These are phyloP conservation scores for Wallacemonas collosoma DNA, from an alignment of 208 protist genomes.

Conservation along the genomic window DNA sequence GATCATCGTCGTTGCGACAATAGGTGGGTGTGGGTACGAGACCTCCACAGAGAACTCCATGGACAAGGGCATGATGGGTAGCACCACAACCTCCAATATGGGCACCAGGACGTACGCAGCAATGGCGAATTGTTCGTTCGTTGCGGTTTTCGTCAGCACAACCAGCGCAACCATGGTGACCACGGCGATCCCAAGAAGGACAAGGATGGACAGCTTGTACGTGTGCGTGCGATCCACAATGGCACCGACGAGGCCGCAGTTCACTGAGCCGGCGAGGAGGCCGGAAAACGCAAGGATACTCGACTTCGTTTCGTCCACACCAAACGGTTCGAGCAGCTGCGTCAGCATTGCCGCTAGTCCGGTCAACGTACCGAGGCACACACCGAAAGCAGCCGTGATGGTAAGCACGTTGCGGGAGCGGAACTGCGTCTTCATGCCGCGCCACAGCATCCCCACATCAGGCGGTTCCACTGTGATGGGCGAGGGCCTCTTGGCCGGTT, in stretches of 20 bases:
- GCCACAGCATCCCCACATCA: conserved; percentile 17
- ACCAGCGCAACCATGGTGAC: conserved; percentile 22
- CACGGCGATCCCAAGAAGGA: conserved; percentile 14
- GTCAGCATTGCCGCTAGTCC: conserved; percentile 40
- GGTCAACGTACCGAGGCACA: conserved; percentile 36
- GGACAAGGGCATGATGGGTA: conserved; percentile 47
- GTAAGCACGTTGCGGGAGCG: conserved; percentile 35
- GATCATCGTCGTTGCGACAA: conserved; percentile 37
- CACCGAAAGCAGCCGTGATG: conserved; percentile 40
- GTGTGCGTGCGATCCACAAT: conserved; percentile 33
- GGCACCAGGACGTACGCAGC: conserved; percentile 38
- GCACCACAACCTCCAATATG: conserved; percentile 35
- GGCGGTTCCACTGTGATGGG: conserved; percentile 24
- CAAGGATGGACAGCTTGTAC: conserved; percentile 37
- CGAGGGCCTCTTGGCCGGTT: conserved; percentile 35
- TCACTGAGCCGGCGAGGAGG: conserved; percentile 38
- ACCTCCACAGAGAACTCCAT: conserved; percentile 67
- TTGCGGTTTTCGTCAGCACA: conserved; percentile 21
- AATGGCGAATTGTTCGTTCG: conserved; percentile 4
- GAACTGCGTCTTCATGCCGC: conserved; percentile 27
- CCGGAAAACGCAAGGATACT: conserved; percentile 49
- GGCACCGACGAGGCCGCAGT: conserved; percentile 36
- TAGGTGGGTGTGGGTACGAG: conserved; percentile 47
- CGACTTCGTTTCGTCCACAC: conserved; percentile 34
- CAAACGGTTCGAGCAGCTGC: conserved; percentile 54